Base-by-base conservation (phyloP, 768 basidiomycete species). In the Epithele typhae region DNA sequence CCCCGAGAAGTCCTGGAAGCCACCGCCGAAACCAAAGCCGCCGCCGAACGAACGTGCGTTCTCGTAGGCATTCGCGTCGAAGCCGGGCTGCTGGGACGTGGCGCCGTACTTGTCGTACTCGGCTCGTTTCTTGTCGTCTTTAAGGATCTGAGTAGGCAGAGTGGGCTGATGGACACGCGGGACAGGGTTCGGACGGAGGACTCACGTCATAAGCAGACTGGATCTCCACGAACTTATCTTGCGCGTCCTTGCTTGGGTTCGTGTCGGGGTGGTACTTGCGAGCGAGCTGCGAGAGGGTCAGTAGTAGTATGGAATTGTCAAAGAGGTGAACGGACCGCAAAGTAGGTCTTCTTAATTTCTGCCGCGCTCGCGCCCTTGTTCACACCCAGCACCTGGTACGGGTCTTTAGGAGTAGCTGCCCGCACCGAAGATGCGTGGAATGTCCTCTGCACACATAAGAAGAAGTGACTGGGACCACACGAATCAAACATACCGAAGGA, bases 201-300 rank as follows among this genome's bases (percentile, higher is more conserved):
- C 83, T 55, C 54, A 97, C 95, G 67, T 98, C 96, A 70, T 98
- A 99, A 10, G 96, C 96, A 58, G 83, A 79, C 64, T 98, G 96
- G 47, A 98, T 97, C 66, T 99, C 95, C 15, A 94, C 76, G 64
- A 99, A 99, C 64, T 89, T 91, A 52, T 88, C 89, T 57, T 91
- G 84, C 0, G 95, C 91, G 38, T 74, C 76, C 59, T 91, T 87
- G 68, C 95, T 91, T 34, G 92, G 87, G 68, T 93, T 98, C 11
- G 93, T 93, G 61, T 99, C 96, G 0, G 96, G 96, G 66, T 99
- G 96, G 61, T 87, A 96, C 73, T 98, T 95, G 51, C 95, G 88
- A 15, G 96, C 96, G 54, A 99, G 85, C 95, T 96, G 61, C 25
- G 19, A 35, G 12, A n/a, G 33, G 36, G 24, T 45, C 50, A 46